Evolutionary conservation across 495 filamentous ascomycete species (phyloP).

Genomic region (Achaetomiella virescens): DNA sequence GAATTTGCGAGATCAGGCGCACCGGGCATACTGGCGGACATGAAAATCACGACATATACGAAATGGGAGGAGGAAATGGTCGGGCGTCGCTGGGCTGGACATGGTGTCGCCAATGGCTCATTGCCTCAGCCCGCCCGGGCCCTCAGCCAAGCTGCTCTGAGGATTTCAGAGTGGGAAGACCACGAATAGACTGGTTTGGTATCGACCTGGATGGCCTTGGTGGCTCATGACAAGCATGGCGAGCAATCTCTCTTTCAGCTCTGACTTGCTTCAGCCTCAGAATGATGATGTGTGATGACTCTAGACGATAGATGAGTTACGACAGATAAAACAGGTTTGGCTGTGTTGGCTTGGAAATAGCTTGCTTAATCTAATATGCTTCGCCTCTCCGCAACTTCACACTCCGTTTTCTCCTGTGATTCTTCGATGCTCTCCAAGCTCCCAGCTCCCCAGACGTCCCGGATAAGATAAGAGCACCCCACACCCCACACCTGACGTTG

Average conservation of each 20-base stretch:
- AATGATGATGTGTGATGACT: constrained; percentile 12
- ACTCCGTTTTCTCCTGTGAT: not conserved
- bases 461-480: not conserved
- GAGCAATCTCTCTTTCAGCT: too few relatives aligned
- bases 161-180: not conserved
- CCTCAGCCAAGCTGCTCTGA: not conserved
- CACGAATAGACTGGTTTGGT: not conserved
- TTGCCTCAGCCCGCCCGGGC: not conserved
- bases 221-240: not conserved
- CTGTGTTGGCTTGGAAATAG: not conserved
- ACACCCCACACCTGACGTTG: too few relatives aligned
- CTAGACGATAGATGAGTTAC: constrained; percentile 19
- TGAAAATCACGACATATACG: too few relatives aligned
- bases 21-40: too few relatives aligned
- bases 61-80: not conserved
- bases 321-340: constrained; percentile 9
- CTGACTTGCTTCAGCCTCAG: not conserved
- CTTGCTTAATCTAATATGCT: constrained; percentile 14
- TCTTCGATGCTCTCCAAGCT: too few relatives aligned
- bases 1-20: too few relatives aligned
- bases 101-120: too few relatives aligned
- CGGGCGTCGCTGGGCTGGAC: not conserved
- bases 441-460: not conserved
- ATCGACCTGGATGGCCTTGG: not conserved
- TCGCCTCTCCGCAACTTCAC: not conserved